phyloP scores from a whole-genome alignment of 345 rosid species.

The Mercurialis annua region DNA sequence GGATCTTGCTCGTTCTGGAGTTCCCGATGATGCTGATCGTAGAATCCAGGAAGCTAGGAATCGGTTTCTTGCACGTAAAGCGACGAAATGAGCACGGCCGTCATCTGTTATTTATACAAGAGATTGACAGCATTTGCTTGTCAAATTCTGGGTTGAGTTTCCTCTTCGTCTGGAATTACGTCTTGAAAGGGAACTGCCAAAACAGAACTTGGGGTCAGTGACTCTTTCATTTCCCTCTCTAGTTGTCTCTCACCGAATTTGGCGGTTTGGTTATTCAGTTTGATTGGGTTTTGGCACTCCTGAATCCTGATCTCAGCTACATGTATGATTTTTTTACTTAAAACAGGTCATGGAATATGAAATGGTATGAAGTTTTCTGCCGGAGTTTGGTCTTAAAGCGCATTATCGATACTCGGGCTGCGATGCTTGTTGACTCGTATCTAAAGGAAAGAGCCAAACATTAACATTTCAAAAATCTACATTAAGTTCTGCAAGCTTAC shows the following conservation, averaged over 20 bases:
- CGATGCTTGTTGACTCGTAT: neutral
- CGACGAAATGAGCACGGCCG: slow-evolving; percentile 36
- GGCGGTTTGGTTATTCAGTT: neutral
- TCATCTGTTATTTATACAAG: neutral
- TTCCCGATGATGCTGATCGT: slow-evolving; percentile 42
- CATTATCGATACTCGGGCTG: neutral
- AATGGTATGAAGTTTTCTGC: neutral
- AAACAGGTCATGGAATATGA: neutral
- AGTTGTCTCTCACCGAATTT: too few relatives aligned
- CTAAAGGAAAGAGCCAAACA: neutral
- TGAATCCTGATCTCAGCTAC: neutral
- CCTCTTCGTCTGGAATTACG: neutral
- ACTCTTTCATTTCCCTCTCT: neutral
- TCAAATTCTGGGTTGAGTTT: neutral
- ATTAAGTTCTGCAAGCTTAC: neutral
- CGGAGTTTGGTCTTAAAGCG: neutral
- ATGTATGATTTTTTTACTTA: neutral
- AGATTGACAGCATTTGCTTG: neutral
- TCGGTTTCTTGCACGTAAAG: slow-evolving; percentile 86
- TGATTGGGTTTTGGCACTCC: too few relatives aligned
- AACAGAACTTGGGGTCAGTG: neutral
- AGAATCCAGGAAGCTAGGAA: slow-evolving; percentile 83
- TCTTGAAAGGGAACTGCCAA: neutral
- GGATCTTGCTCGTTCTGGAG: slow-evolving; percentile 22
- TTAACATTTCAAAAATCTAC: neutral